Evolutionary conservation across 225 moss, liverwort and hornwort species (phyloP).

Genomic region (Physcomitrium patens): DNA sequence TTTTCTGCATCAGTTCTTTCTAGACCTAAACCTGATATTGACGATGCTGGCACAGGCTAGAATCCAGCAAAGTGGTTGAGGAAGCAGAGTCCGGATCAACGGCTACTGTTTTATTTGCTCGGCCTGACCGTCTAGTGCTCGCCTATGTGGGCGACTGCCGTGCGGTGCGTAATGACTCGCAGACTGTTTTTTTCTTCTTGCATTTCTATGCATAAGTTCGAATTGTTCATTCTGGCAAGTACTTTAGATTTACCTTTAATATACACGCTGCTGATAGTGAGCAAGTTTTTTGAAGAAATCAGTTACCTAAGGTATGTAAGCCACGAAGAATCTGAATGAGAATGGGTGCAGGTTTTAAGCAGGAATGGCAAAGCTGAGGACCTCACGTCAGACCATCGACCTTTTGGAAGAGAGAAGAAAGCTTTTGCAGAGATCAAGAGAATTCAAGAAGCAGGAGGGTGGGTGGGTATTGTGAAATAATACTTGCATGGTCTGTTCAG

Average conservation of each 20-base stretch:
- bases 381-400: conserved; percentile 72
- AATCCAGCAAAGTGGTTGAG: conserved; percentile 34
- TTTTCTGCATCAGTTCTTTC: too few relatives aligned
- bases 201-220: neutral
- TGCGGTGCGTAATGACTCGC: conserved; percentile 56
- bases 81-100: conserved; percentile 74
- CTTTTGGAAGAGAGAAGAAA: conserved; percentile 61
- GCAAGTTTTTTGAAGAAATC: neutral
- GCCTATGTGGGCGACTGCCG: conserved; percentile 77
- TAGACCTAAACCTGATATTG: neutral
- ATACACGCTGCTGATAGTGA: neutral
- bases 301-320: neutral
- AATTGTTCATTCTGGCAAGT: neutral
- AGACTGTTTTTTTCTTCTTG: conserved; percentile 9
- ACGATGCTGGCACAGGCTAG: conserved; percentile 46
- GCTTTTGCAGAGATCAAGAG: conserved; percentile 60
- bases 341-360: conserved; percentile 61
- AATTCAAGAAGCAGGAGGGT: conserved; percentile 70
- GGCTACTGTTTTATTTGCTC: conserved; percentile 54
- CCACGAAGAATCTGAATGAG: conserved; percentile 2
- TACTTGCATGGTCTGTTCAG: neutral
- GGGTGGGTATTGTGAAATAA: conserved; percentile 52
- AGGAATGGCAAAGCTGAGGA: conserved; percentile 71
- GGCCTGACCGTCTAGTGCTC: conserved; percentile 47
- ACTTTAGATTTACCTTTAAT: neutral